These are phyloP conservation scores for Gossypium lobatum DNA, from an alignment of 441 rosid genomes.

Conservation along the genomic window DNA sequence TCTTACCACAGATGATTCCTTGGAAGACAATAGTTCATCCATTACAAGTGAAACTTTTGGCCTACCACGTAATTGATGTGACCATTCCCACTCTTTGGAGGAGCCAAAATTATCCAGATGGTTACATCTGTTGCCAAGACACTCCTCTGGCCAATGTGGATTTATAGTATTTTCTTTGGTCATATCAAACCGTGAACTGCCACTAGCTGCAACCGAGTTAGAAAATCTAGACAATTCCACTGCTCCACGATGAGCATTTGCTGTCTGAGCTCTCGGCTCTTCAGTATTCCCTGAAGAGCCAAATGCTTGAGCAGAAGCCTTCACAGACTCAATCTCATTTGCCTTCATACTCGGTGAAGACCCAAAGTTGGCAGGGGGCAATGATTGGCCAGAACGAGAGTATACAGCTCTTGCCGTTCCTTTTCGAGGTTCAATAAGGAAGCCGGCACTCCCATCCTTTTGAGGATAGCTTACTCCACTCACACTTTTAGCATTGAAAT, in stretches of 20 bases:
- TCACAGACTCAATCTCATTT: conserved; percentile 25
- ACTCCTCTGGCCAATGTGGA: conserved; percentile 40
- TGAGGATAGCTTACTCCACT: conserved; percentile 42
- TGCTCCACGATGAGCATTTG: conserved; percentile 35
- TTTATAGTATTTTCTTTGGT: conserved; percentile 26
- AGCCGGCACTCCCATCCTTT: conserved; percentile 42
- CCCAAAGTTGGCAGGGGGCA: conserved; percentile 22
- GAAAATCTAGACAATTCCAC: conserved; percentile 58
- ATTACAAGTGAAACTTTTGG: conserved; percentile 38
- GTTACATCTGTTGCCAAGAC: conserved; percentile 20
- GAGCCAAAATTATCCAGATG: conserved; percentile 25
- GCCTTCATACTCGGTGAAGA: conserved; percentile 22
- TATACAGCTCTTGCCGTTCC: conserved; percentile 24
- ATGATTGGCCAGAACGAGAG: conserved; percentile 31
- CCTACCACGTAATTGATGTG: conserved; percentile 40
- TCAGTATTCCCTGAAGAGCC: conserved; percentile 30
- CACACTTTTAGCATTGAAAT: conserved; percentile 37
- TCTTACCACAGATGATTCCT: conserved; percentile 43
- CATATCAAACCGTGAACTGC: conserved; percentile 47
- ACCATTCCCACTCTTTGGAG: conserved; percentile 35
- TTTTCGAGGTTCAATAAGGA: conserved; percentile 38
- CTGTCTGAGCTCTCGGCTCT: conserved; percentile 39
- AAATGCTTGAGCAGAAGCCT: conserved; percentile 19
- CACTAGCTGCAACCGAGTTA: conserved; percentile 64
- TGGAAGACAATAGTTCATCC: conserved; percentile 29